phyloP scores from a whole-genome alignment of 805 yeast genomes.

The Candida ficus region DNA sequence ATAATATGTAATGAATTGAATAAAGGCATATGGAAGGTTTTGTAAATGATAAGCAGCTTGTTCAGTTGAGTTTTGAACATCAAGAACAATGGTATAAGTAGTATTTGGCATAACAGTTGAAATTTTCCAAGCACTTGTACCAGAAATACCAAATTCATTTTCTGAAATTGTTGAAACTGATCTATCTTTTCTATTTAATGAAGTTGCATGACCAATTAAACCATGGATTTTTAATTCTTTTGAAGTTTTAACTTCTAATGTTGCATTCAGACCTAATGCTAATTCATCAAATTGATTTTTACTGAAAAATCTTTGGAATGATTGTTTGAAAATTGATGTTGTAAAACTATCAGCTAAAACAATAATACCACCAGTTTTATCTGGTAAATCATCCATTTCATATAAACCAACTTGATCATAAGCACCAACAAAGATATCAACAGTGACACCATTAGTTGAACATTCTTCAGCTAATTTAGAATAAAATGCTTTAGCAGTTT shows the following conservation, averaged over 20 bases:
- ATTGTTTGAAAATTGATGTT: conserved; percentile 65
- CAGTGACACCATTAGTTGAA: conserved; percentile 46
- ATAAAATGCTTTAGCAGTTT: conserved; percentile 42
- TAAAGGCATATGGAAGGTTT: conserved; percentile 26
- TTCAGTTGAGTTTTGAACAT: conserved; percentile 29
- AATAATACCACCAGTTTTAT: conserved; percentile 57
- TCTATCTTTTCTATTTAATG: conserved; percentile 31
- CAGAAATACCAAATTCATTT: conserved; percentile 40
- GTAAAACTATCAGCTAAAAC: conserved; percentile 62
- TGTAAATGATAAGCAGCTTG: conserved; percentile 8
- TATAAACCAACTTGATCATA: conserved; percentile 65
- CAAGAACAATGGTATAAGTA: conserved; percentile 55
- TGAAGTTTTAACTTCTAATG: conserved; percentile 51
- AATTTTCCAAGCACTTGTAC: conserved; percentile 55
- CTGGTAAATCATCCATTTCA: conserved; percentile 57
- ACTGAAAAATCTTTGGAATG: conserved; percentile 47
- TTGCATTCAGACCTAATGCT: conserved; percentile 53
- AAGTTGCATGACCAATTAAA: conserved; percentile 56
- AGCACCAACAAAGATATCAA: conserved; percentile 57
- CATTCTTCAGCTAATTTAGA: conserved; percentile 42
- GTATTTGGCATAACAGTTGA: conserved; percentile 53
- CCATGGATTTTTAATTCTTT: conserved; percentile 51
- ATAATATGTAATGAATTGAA: conserved; percentile 56
- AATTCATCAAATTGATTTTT: conserved; percentile 34
- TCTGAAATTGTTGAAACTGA: conserved; percentile 14